Conservation (phyloP, 2,329 filamentous ascomycete genomes). For the Albophoma yamanashiensis region DNA sequence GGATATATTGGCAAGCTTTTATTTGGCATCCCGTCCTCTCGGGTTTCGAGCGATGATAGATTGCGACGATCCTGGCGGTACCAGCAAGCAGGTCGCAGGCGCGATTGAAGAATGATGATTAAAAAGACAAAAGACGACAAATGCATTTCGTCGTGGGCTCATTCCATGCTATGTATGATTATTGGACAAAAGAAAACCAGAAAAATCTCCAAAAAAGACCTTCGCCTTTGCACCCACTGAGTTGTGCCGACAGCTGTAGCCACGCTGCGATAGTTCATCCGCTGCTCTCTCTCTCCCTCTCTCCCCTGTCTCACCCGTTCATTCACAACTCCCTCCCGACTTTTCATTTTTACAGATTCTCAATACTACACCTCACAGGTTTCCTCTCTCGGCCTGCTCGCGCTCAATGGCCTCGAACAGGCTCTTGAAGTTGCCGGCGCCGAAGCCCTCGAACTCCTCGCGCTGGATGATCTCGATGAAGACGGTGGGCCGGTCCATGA, state of each 20-base stretch:
- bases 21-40: neutral
- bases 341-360: neutral
- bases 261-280: neutral
- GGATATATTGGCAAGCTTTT: neutral
- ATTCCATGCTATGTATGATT: slow-evolving; percentile 3
- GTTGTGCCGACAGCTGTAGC: neutral
- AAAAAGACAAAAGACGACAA: neutral
- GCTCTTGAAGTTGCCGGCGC: slow-evolving; percentile 91
- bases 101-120: neutral
- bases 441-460: slow-evolving; percentile 83
- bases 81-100: too few species aligned
- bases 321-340: too few species aligned
- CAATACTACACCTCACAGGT: slow-evolving; percentile 41
- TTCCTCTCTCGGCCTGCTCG: slow-evolving; percentile 79
- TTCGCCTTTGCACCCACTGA: neutral
- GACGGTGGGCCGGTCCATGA: slow-evolving; percentile 90
- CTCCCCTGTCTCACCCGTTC: too few species aligned
- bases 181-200: slow-evolving; percentile 4
- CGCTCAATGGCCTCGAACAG: slow-evolving; percentile 92
- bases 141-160: slow-evolving; percentile 1
- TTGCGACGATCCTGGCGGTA: neutral
- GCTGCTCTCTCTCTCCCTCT: neutral
- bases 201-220: neutral
- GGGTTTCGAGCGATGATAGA: neutral
- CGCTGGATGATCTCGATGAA: slow-evolving; percentile 96